Base-by-base conservation (phyloP, 768 basidiomycete species). In the Phaffia australis region DNA sequence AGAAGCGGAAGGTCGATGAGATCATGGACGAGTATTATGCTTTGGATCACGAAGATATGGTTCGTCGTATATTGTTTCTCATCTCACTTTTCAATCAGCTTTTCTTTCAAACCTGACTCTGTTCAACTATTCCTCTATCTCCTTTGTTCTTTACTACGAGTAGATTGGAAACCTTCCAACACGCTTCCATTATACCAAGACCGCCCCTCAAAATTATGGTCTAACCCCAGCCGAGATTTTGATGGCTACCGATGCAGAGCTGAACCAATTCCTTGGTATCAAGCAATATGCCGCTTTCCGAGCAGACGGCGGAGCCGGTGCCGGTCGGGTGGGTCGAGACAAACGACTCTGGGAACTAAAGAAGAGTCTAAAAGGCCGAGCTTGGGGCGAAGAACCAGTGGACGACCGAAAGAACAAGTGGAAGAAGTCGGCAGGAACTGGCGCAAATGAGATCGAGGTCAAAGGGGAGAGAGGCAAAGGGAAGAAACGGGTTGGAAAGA, bases 41-140 rank as follows among this genome's bases (percentile, higher is more conserved):
- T 47, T 80, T 98, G 21, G 94, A 97, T 69, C 94, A 97, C 79
- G 97, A 97, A 75, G 93, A 94, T 72, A 83, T 97, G 80, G 93
- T 92, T 68, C 72, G 85, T 80, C 32, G 54, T 3, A 16, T 25
- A 58, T 46, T 54, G 6, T 51, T 7, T 49, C 49, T n/a, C 42
- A 21, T 47, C 52, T 56, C 54, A n/a, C 25, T 46, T 18, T 21
- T 11, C 27, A 19, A 19, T 23, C 18, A 23, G 18, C 51, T 18
- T 18, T 21, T 32, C 50, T 35, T 16, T 4, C 35, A 42, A 42
- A 11, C 35, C 35, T 42, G 35, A 11, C 35, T 42, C 11, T n/a
- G n/a, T 27, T 50, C 18, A 1, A 30, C 19, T 11, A 3, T 29
- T 23, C 3, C 46, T 27, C 27, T 18, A 21, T 35, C 19, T 29